Evolutionary conservation across 441 rosid genomes (phyloP), one percentile per base, ranked within the genome.

Genomic region (Erodium trifolium): DNA sequence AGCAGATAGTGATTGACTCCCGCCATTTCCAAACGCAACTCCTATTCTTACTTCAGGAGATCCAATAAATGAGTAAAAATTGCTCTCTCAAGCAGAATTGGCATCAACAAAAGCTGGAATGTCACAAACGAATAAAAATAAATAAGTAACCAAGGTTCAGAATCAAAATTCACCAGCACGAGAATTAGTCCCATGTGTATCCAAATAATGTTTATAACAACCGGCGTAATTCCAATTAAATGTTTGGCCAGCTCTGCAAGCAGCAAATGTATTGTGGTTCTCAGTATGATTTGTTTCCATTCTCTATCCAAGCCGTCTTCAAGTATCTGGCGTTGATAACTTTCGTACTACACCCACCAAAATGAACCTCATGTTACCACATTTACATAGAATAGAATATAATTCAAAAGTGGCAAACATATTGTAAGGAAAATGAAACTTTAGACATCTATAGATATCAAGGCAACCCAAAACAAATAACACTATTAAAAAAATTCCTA

Each of bases 21-120:
- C 97, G 14, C 98, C 97, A 77, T 97, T 89, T 69, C 98, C 98
- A 66, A 93, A 93, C 73, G 97, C 96, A 75, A 93, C 80, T 77
- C 97, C 92, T 43, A 91, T 84, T 79, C 95, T 82, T 51, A 91
- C 92, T 63, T 93, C 92, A 16, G 99, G 99, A 39, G 78, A 76
- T 5, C 93, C 83, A 64, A 87, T 79, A 83, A 93, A 93, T 16
- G 96, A 93, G 77, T 87, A 91, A 93, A 73, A 71, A 93, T 45
- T 68, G 95, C 99, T 80, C 74, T 86, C 67, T 97, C 99, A 43
- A 87, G 91, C 70, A 91, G 79, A 74, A 84, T 79, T 29, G 99
- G 99, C 80, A 81, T 83, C 76, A 89, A 77, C 67, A 91, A 82
- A 78, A 93, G 93, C 99, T 93, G 95, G 71, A 72, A 75, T 68